Conservation (phyloP, 495 filamentous ascomycete species). For the Sporormia fimetaria region DNA sequence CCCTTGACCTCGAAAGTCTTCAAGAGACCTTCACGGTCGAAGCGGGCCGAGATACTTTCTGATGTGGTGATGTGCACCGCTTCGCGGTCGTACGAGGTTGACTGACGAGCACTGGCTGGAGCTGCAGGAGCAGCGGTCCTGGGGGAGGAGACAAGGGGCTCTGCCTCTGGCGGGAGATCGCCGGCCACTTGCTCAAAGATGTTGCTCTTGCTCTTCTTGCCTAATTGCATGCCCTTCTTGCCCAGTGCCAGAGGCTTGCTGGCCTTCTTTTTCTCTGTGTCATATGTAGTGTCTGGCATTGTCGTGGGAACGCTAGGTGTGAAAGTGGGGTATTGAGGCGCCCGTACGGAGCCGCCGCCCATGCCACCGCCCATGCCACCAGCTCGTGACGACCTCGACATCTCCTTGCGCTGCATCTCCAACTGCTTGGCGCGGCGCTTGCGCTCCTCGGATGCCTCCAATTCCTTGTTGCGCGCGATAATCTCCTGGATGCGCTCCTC, state of each 20-base stretch:
- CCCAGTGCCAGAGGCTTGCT: slow-evolving; percentile 55
- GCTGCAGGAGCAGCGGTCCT: slow-evolving; percentile 40
- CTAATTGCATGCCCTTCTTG: slow-evolving; percentile 96
- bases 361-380: slow-evolving; percentile 28
- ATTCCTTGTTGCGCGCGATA: slow-evolving; percentile 95
- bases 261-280: slow-evolving; percentile 91
- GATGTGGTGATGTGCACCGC: slow-evolving; percentile 76
- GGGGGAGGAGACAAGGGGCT: slow-evolving; percentile 62
- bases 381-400: slow-evolving; percentile 46
- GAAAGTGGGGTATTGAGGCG: slow-evolving; percentile 79
- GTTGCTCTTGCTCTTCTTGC: slow-evolving; percentile 93
- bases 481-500: slow-evolving; percentile 98
- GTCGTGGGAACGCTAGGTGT: slow-evolving; percentile 65
- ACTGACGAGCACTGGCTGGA: slow-evolving; percentile 30
- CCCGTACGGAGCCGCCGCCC: slow-evolving; percentile 46
- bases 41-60: slow-evolving; percentile 75
- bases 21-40: slow-evolving; percentile 73
- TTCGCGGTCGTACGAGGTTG: slow-evolving; percentile 54
- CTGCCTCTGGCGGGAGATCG: slow-evolving; percentile 68
- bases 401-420: slow-evolving; percentile 95
- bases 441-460: slow-evolving; percentile 93
- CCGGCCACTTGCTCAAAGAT: slow-evolving; percentile 93
- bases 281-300: slow-evolving; percentile 71
- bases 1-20: slow-evolving; percentile 81
- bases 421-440: slow-evolving; percentile 97